A percentile compares a stretch with the other conserved stretches of the same genome.
phyloP scores from a whole-genome alignment of 2,329 filamentous ascomycete genomes.

The Colletotrichum magnum region DNA sequence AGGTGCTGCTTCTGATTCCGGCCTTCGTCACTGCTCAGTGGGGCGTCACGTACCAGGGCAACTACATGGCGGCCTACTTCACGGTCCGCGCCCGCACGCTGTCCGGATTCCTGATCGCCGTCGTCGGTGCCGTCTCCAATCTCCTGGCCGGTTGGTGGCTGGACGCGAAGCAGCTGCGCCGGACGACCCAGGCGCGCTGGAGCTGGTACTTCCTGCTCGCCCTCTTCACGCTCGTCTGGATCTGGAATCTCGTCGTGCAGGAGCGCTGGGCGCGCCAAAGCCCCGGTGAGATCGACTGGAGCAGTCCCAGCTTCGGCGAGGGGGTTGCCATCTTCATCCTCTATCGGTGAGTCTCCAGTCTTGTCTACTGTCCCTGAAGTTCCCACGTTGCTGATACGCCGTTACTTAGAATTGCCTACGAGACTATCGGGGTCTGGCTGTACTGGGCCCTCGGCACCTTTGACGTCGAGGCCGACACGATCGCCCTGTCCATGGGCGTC shows the following conservation, averaged over 20 bases:
- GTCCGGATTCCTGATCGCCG: conserved; percentile 53
- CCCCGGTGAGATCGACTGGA: conserved; percentile 61
- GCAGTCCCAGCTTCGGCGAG: conserved; percentile 56
- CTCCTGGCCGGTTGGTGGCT: conserved; percentile 37
- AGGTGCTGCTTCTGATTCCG: conserved; percentile 39
- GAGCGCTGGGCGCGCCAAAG: conserved; percentile 33
- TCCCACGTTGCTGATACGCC: background rate
- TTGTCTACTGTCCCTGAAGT: background rate
- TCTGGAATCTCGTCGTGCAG: conserved; percentile 35
- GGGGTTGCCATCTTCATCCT: conserved; percentile 63
- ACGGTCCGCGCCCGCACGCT: conserved; percentile 39
- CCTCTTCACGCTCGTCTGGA: conserved; percentile 34
- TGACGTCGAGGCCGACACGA: conserved; percentile 63
- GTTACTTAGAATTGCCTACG: conserved; percentile 12
- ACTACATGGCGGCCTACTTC: conserved; percentile 42
- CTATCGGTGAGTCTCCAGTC: conserved; percentile 56
- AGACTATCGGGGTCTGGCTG: conserved; percentile 50
- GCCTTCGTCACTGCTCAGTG: conserved; percentile 41
- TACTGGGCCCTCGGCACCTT: conserved; percentile 66
- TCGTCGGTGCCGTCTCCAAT: conserved; percentile 50
- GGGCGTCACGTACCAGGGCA: conserved; percentile 42
- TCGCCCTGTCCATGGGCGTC: conserved; percentile 63
- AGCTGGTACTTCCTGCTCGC: conserved; percentile 35
- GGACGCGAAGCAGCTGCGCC: conserved; percentile 31
- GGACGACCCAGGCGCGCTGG: conserved; percentile 32